A percentile compares a stretch with the other conserved stretches of the same genome.
Evolutionary conservation across 306 rosid genomes (phyloP).

Genomic region (Erythrophleum fordii): DNA sequence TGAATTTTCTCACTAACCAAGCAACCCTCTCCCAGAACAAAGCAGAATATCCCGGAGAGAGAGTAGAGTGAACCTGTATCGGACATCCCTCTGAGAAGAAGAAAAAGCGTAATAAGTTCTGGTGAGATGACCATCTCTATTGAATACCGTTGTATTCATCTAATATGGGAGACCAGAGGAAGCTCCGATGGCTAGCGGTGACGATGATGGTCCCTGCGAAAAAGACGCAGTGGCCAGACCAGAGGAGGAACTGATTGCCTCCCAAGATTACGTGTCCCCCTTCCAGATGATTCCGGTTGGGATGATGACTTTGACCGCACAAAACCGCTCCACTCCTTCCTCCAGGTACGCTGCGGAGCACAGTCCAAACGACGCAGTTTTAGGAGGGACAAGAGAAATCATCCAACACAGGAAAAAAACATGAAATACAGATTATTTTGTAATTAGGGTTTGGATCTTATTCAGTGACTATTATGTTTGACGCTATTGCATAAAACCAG

Average conservation of each 20-base stretch:
- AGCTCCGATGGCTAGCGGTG: background rate
- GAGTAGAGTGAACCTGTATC: slow-evolving; percentile 68
- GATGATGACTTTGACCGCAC: slow-evolving; percentile 31
- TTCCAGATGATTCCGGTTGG: slow-evolving; percentile 3
- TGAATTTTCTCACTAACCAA: background rate
- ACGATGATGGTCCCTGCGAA: slow-evolving; percentile 11
- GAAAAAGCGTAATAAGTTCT: slow-evolving; percentile 41
- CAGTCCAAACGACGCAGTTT: slow-evolving; percentile 38
- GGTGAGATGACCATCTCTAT: slow-evolving; percentile 43
- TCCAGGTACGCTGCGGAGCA: background rate
- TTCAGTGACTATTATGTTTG: too few species aligned
- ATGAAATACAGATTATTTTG: too few species aligned
- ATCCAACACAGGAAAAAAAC: too few species aligned
- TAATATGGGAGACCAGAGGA: slow-evolving; percentile 17
- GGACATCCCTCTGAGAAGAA: slow-evolving; percentile 76
- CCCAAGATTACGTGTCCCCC: slow-evolving; percentile 32
- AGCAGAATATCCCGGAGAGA: slow-evolving; percentile 22
- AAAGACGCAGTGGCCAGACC: slow-evolving; percentile 23
- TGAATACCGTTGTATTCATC: slow-evolving; percentile 53
- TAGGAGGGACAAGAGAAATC: background rate
- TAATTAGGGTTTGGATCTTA: too few species aligned
- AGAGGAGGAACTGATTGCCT: slow-evolving; percentile 6
- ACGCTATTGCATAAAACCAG: too few species aligned
- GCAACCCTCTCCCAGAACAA: background rate
- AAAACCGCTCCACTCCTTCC: background rate